phyloP scores from a whole-genome alignment of 345 rosid species.

The Eucalyptus fibrosa region DNA sequence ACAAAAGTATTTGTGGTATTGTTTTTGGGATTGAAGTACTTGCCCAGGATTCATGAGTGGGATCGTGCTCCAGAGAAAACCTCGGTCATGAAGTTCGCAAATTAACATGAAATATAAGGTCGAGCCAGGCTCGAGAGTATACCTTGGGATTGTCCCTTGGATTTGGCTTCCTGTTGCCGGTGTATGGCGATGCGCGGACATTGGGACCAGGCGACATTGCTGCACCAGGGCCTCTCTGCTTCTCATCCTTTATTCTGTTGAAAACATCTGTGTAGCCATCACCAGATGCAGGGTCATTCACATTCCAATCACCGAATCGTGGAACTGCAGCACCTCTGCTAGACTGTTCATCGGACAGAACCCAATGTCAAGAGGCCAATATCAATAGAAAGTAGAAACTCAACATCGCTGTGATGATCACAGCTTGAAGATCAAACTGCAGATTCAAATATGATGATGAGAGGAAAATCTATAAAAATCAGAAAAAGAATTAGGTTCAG shows the following conservation, averaged over 20 bases:
- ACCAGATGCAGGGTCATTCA: constrained; percentile 56
- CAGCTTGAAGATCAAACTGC: neutral
- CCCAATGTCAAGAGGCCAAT: neutral
- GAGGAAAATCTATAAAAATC: neutral
- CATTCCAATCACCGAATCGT: constrained; percentile 87
- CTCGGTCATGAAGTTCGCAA: neutral
- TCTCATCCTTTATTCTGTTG: constrained; percentile 70
- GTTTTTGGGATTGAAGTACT: neutral
- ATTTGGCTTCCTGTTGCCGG: neutral
- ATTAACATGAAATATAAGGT: neutral
- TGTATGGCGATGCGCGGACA: constrained; percentile 16
- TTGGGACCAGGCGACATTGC: neutral
- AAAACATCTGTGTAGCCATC: constrained; percentile 81
- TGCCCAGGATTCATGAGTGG: neutral
- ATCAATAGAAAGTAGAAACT: neutral
- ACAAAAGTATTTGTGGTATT: neutral
- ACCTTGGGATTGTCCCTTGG: neutral
- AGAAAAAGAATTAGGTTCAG: neutral
- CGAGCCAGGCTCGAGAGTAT: neutral
- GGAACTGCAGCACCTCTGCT: constrained; percentile 68
- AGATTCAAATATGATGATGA: neutral
- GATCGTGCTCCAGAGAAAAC: neutral
- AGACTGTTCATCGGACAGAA: constrained; percentile 13
- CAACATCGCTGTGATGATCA: neutral
- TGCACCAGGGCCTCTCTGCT: constrained; percentile 18